Evolutionary conservation across 495 filamentous ascomycete genomes (phyloP).

Genomic region (Aspergillus conjunctus): DNA sequence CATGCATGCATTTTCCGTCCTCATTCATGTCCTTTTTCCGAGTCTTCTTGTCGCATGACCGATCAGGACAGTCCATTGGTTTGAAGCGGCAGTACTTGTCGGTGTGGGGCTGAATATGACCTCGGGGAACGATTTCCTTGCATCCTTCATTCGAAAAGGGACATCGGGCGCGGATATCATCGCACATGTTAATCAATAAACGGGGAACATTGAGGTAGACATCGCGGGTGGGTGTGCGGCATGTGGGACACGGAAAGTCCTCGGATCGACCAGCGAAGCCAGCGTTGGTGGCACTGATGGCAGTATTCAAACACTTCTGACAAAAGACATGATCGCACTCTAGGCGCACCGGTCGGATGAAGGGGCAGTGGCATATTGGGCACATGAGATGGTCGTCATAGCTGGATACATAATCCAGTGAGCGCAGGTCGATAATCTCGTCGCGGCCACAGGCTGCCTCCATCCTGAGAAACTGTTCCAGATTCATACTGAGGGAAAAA

Average conservation of each 20-base stretch:
- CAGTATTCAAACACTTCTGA: constrained; percentile 64
- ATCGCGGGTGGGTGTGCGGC: constrained; percentile 42
- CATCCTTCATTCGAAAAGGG: constrained; percentile 67
- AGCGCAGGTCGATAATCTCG: constrained; percentile 61
- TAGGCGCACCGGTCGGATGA: constrained; percentile 70
- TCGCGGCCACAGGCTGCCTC: constrained; percentile 35
- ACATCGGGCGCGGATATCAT: constrained; percentile 74
- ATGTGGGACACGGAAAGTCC: constrained; percentile 49
- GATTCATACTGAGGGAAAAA: constrained; percentile 32
- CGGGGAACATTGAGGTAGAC: constrained; percentile 50
- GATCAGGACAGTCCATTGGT: constrained; percentile 62
- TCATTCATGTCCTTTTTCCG: constrained; percentile 46
- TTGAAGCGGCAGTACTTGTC: constrained; percentile 73
- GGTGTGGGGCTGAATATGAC: constrained; percentile 72
- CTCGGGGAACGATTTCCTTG: constrained; percentile 59
- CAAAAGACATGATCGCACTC: constrained; percentile 80
- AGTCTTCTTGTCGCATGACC: constrained; percentile 52
- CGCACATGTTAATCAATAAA: constrained; percentile 66
- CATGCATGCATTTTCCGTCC: constrained; percentile 58
- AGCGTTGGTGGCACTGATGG: constrained; percentile 45
- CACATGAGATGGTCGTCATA: constrained; percentile 82
- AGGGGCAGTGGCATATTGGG: constrained; percentile 77
- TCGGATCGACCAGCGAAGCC: constrained; percentile 39
- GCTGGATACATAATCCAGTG: constrained; percentile 66
- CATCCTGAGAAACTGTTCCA: constrained; percentile 40